Percentiles rank a stretch among this genome's conserved stretches.
phyloP scores from a whole-genome alignment of 371 early-diverging fungal genomes.

The Mortierella sp. region DNA sequence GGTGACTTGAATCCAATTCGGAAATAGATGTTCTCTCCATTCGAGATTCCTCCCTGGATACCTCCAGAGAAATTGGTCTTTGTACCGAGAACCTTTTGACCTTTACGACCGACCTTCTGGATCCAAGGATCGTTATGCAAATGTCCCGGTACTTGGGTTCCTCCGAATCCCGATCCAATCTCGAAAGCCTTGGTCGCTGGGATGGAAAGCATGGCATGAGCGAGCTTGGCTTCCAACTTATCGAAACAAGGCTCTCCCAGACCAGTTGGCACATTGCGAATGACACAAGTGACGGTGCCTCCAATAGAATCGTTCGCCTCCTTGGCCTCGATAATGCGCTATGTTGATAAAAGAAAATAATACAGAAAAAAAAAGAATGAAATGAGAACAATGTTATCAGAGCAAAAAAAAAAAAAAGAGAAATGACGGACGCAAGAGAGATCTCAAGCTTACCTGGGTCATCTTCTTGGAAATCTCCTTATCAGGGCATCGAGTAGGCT shows the following conservation, averaged over 20 bases:
- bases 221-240: slow-evolving; percentile 95
- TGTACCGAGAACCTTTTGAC: slow-evolving; percentile 79
- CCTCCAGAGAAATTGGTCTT: slow-evolving; percentile 95
- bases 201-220: slow-evolving; percentile 98
- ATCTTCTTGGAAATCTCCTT: slow-evolving; percentile 67
- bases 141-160: slow-evolving; percentile 88
- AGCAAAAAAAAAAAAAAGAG: neutral
- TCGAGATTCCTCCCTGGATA: slow-evolving; percentile 97
- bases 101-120: slow-evolving; percentile 57
- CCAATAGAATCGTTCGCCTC: slow-evolving; percentile 93
- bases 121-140: slow-evolving; percentile 95
- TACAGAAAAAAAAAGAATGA: slow-evolving; percentile 3
- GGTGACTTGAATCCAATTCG: slow-evolving; percentile 97
- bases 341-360: slow-evolving; percentile 2
- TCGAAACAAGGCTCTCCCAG: slow-evolving; percentile 98
- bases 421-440: no score
- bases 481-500: slow-evolving; percentile 84
- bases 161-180: slow-evolving; percentile 94
- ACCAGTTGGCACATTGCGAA: slow-evolving; percentile 93
- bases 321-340: slow-evolving; percentile 78
- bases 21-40: slow-evolving; percentile 97
- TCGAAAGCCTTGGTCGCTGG: slow-evolving; percentile 99
- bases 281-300: slow-evolving; percentile 97
- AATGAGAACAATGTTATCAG: neutral
- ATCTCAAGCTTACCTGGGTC: slow-evolving; percentile 65